These are phyloP conservation scores for Aspergillus ellipticus DNA, from an alignment of 495 filamentous ascomycete species.

Conservation along the genomic window DNA sequence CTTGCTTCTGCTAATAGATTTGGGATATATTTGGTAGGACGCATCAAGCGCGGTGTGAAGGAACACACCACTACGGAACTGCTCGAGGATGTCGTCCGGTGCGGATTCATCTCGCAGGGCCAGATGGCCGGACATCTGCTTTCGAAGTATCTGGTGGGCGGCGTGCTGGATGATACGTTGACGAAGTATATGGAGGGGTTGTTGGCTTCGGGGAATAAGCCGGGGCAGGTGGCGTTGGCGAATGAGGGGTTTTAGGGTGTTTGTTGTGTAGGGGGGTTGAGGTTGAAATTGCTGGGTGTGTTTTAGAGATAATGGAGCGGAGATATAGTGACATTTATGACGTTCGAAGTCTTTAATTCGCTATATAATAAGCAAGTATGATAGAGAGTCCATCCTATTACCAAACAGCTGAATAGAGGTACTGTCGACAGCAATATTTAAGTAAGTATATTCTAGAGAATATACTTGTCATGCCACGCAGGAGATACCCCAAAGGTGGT, in stretches of 20 bases:
- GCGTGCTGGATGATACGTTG: conserved; percentile 7
- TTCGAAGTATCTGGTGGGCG: conserved; percentile 3
- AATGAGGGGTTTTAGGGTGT: conserved; percentile 12
- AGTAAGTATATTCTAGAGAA: too few species aligned
- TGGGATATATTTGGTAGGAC: conserved; percentile 4
- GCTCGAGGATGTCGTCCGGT: conserved; percentile 13
- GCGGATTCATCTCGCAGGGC: conserved; percentile 15
- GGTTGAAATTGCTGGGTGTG: too few species aligned
- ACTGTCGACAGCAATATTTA: too few species aligned
- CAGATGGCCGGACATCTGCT: conserved; percentile 10
- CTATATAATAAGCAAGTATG: too few species aligned
- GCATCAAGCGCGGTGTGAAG: conserved; percentile 14
- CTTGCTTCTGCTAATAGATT: background rate
- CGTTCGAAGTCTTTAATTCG: too few species aligned
- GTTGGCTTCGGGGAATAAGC: conserved; percentile 4
- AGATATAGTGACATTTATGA: too few species aligned
- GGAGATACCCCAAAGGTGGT: too few species aligned
- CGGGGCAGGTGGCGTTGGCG: conserved; percentile 10
- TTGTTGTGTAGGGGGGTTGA: too few species aligned
- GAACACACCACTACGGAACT: conserved; percentile 10
- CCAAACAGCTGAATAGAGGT: too few species aligned
- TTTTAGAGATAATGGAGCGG: too few species aligned
- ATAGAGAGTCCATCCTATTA: too few species aligned
- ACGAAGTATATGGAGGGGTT: conserved; percentile 10
- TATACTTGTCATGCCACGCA: too few species aligned